Evolutionary conservation across 2,329 filamentous ascomycete species (phyloP).

Genomic region (Xylariaceae sp.): DNA sequence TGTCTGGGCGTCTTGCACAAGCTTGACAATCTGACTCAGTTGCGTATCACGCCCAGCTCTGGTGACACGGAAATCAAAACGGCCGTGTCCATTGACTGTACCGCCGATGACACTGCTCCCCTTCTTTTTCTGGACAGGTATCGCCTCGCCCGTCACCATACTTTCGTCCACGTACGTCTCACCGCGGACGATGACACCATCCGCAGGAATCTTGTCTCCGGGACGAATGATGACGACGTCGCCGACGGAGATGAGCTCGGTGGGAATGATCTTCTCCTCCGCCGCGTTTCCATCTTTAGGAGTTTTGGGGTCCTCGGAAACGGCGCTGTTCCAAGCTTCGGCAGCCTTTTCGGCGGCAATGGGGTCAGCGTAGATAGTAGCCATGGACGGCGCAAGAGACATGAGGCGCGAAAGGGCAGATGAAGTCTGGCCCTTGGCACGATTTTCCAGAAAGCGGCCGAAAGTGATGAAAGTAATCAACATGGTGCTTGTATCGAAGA

Average conservation of each 20-base stretch:
- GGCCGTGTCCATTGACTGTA: slow-evolving; percentile 90
- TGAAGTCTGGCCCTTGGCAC: slow-evolving; percentile 93
- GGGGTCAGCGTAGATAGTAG: slow-evolving; percentile 91
- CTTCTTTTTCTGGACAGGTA: slow-evolving; percentile 87
- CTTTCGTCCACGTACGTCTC: slow-evolving; percentile 96
- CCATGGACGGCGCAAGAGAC: slow-evolving; percentile 95
- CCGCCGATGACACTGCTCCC: slow-evolving; percentile 82
- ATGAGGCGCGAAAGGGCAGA: slow-evolving; percentile 90
- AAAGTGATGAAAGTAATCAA: slow-evolving; percentile 93
- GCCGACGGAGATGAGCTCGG: slow-evolving; percentile 88
- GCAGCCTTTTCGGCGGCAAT: slow-evolving; percentile 90
- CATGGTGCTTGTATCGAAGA: slow-evolving; percentile 99
- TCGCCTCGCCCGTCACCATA: slow-evolving; percentile 97
- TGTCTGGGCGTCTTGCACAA: slow-evolving; percentile 97
- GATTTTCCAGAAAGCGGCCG: slow-evolving; percentile 88
- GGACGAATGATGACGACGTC: slow-evolving; percentile 91
- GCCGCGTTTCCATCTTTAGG: slow-evolving; percentile 56
- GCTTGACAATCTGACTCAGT: slow-evolving; percentile 93
- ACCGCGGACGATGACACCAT: slow-evolving; percentile 81
- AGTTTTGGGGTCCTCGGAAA: slow-evolving; percentile 45
- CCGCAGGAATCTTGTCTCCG: slow-evolving; percentile 94
- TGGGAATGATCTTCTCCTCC: slow-evolving; percentile 86
- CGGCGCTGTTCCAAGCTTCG: slow-evolving; percentile 65
- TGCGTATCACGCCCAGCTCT: slow-evolving; percentile 93
- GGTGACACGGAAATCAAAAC: slow-evolving; percentile 88